Evolutionary conservation across 2,329 filamentous ascomycete species (phyloP).

Genomic region (Fusarium kyushuense): DNA sequence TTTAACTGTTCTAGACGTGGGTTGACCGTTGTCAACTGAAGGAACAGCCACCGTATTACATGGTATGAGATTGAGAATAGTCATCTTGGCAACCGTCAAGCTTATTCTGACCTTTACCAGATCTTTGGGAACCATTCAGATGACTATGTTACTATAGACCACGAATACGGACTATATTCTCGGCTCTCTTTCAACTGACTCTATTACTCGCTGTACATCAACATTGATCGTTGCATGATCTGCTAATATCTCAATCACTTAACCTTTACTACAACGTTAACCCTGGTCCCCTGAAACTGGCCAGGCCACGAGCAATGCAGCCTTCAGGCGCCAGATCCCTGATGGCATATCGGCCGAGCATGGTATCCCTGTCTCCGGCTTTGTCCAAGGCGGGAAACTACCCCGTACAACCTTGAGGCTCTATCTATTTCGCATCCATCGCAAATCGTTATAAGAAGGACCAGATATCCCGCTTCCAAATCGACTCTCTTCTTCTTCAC

Average conservation of each 20-base stretch:
- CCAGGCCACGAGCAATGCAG: constrained; percentile 33
- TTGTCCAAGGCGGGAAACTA: constrained; percentile 23
- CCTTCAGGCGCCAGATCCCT: constrained; percentile 27
- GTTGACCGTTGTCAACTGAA: constrained; percentile 12
- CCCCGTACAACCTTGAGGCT: constrained; percentile 31
- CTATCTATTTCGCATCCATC: constrained; percentile 5
- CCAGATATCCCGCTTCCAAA: constrained; percentile 17
- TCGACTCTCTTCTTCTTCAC: constrained; percentile 18
- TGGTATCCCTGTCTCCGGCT: constrained; percentile 20
- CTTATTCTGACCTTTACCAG: background rate
- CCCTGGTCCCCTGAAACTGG: constrained; percentile 39
- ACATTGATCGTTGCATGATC: constrained; percentile 26
- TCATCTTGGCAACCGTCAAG: background rate
- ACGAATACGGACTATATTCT: background rate
- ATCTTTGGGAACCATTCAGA: background rate
- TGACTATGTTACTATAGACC: background rate
- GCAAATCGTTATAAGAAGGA: constrained; percentile 32
- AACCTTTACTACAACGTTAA: background rate
- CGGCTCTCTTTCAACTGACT: background rate
- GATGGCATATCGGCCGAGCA: constrained; percentile 33
- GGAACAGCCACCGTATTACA: background rate
- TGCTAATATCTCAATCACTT: constrained; percentile 14
- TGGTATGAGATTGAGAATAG: background rate
- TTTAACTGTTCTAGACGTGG: background rate
- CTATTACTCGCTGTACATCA: background rate